These are phyloP conservation scores for Pleurotus platypus DNA, from an alignment of 768 basidiomycete genomes.

Conservation along the genomic window DNA sequence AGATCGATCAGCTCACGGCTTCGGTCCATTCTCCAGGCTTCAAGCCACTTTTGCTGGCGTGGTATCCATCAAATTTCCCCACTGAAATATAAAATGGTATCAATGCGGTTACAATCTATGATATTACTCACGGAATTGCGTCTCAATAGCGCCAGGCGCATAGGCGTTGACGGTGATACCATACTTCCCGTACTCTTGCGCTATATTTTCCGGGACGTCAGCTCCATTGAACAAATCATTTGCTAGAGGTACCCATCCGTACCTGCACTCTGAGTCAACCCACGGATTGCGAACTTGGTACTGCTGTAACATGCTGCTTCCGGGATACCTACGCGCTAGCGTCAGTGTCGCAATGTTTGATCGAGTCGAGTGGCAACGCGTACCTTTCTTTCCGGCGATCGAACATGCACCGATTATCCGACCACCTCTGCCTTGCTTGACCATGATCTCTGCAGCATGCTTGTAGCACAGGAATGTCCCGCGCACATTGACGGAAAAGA, in stretches of 20 bases:
- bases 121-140: constrained; percentile 22
- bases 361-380: not conserved
- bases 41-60: constrained; percentile 2
- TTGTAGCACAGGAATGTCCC: constrained; percentile 39
- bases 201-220: constrained; percentile 11
- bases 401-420: constrained; percentile 42
- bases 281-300: not conserved
- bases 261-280: constrained; percentile 22
- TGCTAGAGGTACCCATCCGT: not conserved
- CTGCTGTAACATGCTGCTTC: not conserved
- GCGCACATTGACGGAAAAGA: constrained; percentile 32
- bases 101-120: no score
- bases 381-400: constrained; percentile 31
- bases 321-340: not conserved
- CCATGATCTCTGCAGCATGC: constrained; percentile 38
- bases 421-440: constrained; percentile 35
- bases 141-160: constrained; percentile 29
- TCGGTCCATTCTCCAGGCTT: not conserved
- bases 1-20: not conserved
- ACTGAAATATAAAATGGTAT: not conserved
- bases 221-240: no score
- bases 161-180: constrained; percentile 37
- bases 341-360: no score
- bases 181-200: constrained; percentile 27
- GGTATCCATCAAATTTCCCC: constrained; percentile 6